phyloP scores from a whole-genome alignment of 1,284 basidiomycete species.

The Naganishia cerealis region DNA sequence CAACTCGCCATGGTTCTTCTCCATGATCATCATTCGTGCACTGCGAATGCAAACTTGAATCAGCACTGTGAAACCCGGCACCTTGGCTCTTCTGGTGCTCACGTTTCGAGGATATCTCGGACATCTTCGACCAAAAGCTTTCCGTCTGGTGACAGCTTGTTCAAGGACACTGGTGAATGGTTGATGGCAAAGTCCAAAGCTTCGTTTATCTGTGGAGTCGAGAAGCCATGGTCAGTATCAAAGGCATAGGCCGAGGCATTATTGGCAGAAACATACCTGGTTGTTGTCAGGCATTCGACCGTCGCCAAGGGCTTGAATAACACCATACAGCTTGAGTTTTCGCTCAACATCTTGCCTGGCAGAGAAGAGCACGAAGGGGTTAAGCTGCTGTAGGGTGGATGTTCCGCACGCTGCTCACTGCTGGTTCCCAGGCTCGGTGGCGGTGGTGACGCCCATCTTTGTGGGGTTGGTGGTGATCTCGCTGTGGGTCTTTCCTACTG shows the following conservation, averaged over 20 bases:
- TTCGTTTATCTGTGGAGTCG: constrained; percentile 66
- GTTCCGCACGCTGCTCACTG: constrained; percentile 34
- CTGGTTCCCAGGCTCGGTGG: constrained; percentile 47
- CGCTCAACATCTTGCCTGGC: constrained; percentile 49
- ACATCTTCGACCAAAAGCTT: constrained; percentile 72
- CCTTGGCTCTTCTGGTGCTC: constrained; percentile 29
- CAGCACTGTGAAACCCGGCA: constrained; percentile 34
- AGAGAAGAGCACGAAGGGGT: not conserved
- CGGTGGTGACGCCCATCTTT: constrained; percentile 50
- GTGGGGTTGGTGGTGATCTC: constrained; percentile 42
- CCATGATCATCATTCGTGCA: constrained; percentile 65
- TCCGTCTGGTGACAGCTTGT: constrained; percentile 73
- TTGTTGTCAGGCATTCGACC: constrained; percentile 75
- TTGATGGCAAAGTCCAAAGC: constrained; percentile 68
- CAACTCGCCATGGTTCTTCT: constrained; percentile 86
- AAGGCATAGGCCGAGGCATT: too few relatives aligned
- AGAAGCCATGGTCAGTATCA: constrained; percentile 1
- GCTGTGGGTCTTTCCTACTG: constrained; percentile 17
- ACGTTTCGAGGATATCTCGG: constrained; percentile 69
- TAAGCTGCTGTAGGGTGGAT: not conserved
- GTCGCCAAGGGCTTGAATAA: constrained; percentile 72
- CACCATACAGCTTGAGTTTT: constrained; percentile 65
- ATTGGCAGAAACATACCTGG: constrained; percentile 32
- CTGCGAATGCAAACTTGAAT: constrained; percentile 42
- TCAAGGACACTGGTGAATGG: constrained; percentile 67